Conservation (phyloP, 2,329 filamentous ascomycete species). For the Phialophora chinensis region DNA sequence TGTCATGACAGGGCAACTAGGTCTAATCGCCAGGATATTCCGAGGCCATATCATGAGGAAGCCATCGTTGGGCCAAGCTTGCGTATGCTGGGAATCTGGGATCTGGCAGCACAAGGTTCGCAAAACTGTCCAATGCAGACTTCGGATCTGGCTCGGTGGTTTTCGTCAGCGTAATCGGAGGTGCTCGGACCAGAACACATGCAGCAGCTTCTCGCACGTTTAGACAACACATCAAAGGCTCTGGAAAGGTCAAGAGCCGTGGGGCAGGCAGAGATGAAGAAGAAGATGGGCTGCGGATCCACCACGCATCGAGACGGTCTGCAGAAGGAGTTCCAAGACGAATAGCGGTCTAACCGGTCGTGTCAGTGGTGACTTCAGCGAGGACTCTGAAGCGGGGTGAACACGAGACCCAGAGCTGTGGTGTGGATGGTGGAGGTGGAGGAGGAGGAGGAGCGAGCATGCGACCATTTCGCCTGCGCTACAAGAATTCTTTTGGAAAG, state of each 20-base stretch:
- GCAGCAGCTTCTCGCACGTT: background rate
- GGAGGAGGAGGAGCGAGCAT: background rate
- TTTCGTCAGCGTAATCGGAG: background rate
- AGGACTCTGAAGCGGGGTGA: background rate
- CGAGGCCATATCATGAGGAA: conserved; percentile 2
- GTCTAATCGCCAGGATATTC: background rate
- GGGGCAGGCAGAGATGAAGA: conserved; percentile 3
- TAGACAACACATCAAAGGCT: background rate
- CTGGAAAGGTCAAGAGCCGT: background rate
- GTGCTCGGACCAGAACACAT: background rate
- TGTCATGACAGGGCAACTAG: background rate
- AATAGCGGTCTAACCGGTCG: background rate
- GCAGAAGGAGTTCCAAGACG: background rate
- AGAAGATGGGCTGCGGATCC: background rate
- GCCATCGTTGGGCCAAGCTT: background rate
- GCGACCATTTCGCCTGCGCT: background rate
- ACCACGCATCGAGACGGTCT: background rate
- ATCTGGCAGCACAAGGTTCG: conserved; percentile 1
- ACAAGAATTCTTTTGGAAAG: background rate
- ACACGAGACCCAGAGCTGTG: background rate
- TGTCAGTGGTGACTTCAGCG: conserved; percentile 1
- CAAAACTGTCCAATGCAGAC: background rate
- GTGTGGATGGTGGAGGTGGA: background rate
- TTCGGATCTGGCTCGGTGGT: background rate
- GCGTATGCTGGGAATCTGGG: background rate